Conservation (phyloP, 108 stramenopile genomes). For the Cyclostephanos tholiformis region DNA sequence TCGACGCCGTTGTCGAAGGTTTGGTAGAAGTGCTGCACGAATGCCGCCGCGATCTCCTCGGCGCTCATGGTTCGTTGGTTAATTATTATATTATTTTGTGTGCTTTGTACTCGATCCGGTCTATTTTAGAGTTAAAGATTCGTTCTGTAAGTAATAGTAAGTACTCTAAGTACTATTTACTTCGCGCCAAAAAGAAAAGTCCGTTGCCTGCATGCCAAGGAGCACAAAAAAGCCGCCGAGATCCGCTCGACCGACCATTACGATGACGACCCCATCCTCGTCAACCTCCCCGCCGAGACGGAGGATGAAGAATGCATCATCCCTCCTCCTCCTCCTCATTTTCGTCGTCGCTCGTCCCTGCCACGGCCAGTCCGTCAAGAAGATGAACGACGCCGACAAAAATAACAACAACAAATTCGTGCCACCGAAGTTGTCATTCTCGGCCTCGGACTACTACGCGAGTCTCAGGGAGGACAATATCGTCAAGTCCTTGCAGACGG, state of each 20-base stretch:
- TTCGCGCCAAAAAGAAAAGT: no score
- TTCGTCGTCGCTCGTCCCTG: neutral
- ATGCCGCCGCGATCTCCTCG: slow-evolving; percentile 89
- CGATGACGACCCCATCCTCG: neutral
- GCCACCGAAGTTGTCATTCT: slow-evolving; percentile 42
- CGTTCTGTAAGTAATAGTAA: no score
- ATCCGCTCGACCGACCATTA: neutral
- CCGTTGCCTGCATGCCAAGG: no score
- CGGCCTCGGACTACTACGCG: slow-evolving; percentile 19
- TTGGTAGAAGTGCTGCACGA: slow-evolving; percentile 80
- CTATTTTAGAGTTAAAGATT: no score
- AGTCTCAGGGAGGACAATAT: slow-evolving; percentile 1
- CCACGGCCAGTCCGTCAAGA: neutral
- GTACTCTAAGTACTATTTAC: no score
- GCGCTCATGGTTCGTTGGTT: slow-evolving; percentile 68
- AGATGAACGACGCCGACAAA: neutral
- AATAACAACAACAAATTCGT: slow-evolving; percentile 12
- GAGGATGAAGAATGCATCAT: neutral
- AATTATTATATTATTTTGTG: neutral
- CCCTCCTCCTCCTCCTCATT: neutral
- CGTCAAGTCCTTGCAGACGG: neutral
- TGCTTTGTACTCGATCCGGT: no score
- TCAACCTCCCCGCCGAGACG: neutral
- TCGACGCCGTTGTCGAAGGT: slow-evolving; percentile 66
- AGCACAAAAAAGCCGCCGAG: neutral